These are phyloP conservation scores for Aspergillus ibericus DNA, from an alignment of 2,329 filamentous ascomycete species.

Conservation along the genomic window DNA sequence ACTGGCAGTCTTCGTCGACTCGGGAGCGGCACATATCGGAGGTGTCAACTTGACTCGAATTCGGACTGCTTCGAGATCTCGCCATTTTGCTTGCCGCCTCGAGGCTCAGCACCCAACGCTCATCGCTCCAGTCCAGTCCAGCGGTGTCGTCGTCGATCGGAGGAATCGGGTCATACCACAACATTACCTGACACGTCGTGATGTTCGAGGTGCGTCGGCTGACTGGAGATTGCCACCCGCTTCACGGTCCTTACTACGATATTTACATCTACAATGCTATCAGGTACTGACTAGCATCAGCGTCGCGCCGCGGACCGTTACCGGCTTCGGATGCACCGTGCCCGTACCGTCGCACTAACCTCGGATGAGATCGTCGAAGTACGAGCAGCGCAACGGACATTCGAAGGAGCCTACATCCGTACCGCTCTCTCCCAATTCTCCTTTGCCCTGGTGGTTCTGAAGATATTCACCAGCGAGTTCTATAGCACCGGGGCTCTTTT, in stretches of 20 bases:
- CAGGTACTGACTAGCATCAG: conserved; percentile 38
- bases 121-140: neutral
- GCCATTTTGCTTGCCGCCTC: neutral
- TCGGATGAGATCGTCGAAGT: conserved; percentile 87
- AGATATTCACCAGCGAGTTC: conserved; percentile 96
- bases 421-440: conserved; percentile 94
- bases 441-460: conserved; percentile 89
- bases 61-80: neutral
- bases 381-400: conserved; percentile 90
- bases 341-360: conserved; percentile 78
- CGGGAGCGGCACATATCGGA: neutral
- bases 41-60: neutral
- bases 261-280: neutral
- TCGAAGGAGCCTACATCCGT: conserved; percentile 94
- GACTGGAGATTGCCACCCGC: neutral
- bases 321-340: conserved; percentile 77
- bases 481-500: conserved; percentile 96
- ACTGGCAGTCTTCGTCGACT: neutral
- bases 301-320: conserved; percentile 71
- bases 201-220: conserved; percentile 32
- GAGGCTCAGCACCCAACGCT: neutral
- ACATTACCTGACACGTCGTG: conserved; percentile 3
- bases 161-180: neutral
- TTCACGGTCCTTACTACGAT: neutral
- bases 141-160: neutral